These are phyloP conservation scores for Baorangia bicolor DNA, from an alignment of 768 basidiomycete species.

Conservation along the genomic window DNA sequence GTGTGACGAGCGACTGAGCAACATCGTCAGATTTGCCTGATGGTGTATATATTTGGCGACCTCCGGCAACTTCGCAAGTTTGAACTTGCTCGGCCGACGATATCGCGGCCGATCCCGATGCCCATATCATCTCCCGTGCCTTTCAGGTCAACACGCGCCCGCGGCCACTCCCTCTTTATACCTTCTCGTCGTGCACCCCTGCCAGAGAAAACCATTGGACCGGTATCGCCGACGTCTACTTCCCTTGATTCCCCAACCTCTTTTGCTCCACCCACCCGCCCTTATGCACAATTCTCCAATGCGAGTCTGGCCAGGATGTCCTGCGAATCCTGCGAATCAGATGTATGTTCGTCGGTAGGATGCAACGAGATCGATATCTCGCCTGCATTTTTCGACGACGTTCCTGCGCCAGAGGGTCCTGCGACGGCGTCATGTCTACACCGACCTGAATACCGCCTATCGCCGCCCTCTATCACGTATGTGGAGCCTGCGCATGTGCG, in stretches of 20 bases:
- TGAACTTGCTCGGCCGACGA: conserved; percentile 68
- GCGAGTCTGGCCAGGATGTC: conserved; percentile 2
- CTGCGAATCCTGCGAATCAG: conserved; percentile 22
- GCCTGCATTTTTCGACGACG: conserved; percentile 44
- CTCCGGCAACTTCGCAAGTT: conserved; percentile 75
- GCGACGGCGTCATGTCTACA: conserved; percentile 40
- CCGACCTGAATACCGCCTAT: conserved; percentile 26
- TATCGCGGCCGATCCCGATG: conserved; percentile 43
- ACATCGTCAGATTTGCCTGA: conserved; percentile 51
- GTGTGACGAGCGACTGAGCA: not conserved
- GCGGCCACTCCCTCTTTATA: not conserved
- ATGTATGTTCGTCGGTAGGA: conserved; percentile 11
- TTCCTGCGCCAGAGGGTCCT: conserved; percentile 45
- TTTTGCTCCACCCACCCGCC: not conserved
- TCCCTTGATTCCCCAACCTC: conserved; percentile 17
- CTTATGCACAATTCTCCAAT: conserved; percentile 8
- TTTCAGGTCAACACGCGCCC: not conserved
- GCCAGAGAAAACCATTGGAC: conserved; percentile 1
- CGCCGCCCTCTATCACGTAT: conserved; percentile 20
- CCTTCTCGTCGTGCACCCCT: conserved; percentile 4
- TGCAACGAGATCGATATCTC: conserved; percentile 37
- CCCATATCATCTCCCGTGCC: conserved; percentile 18
- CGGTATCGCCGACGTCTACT: not conserved
- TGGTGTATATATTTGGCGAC: conserved; percentile 79
- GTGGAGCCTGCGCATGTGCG: conserved; percentile 18